Evolutionary conservation across 2,329 filamentous ascomycete genomes (phyloP), one percentile per base, ranked within the genome.

Genomic region (Sporothrix protearum): DNA sequence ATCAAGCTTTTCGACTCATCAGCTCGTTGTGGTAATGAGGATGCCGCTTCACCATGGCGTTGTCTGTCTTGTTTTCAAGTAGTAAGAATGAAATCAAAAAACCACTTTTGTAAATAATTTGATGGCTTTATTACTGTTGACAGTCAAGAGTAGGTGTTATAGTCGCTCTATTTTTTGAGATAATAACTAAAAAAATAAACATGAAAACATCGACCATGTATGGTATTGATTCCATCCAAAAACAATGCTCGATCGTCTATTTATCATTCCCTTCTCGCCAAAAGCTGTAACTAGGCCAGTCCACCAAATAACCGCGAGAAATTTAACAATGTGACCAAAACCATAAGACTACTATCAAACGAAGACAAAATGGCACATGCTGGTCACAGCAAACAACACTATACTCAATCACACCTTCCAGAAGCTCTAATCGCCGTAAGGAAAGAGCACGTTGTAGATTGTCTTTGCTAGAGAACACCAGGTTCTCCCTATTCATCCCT

Each of bases 391-490:
- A 28, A 63, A 10, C 39, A 47, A 19, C 19, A 45, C 12, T 33
- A 19, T 19, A 9, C 22, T 25, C 28, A 28, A 22, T 45, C 22
- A 42, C 59, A 49, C 16, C 61, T 66, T 66, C 25, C 49, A 49
- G 61, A 66, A 49, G 39, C 25, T n/a, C 33, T 64, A 28, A 64
- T 66, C 14, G 9, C 22, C 64, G 4, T n/a, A 25, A 33, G 16
- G 22, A 6, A 36, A 39, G 47, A 53, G 64, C 64, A 68, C 64
- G 64, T 68, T 68, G 64, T 49, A 68, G 45, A 68, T 68, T 49
- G 42, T 49, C 63, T 25, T 19, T 66, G 39, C 4, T 47, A 7
- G 63, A 66, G 16, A 33, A 14, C 4, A 47, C 42, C 16, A 19
- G 61, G 22, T 28, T 66, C 1, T 25, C 63, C 63, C 42, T 49